Evolutionary conservation across 148 eudicot species (phyloP).

Genomic region (Diospyros kaki): DNA sequence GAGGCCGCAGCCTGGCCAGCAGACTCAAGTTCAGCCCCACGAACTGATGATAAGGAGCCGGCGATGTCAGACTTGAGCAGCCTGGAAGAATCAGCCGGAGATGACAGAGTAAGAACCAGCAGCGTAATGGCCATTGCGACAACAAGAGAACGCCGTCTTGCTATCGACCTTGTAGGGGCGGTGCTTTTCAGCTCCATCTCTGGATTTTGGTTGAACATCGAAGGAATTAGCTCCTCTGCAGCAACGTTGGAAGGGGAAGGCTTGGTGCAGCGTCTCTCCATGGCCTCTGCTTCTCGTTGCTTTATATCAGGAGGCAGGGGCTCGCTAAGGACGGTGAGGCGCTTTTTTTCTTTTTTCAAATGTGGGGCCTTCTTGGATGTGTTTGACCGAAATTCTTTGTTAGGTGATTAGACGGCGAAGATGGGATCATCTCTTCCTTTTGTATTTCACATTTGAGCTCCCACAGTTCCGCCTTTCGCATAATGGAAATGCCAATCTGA

Average conservation of each 20-base stretch:
- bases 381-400: slow-evolving; percentile 17
- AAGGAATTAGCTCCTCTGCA: background rate
- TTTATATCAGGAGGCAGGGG: background rate
- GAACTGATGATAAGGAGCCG: background rate
- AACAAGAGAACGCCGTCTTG: background rate
- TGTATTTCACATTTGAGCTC: too few relatives aligned
- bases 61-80: background rate
- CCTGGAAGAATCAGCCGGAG: slow-evolving; percentile 2
- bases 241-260: background rate
- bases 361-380: slow-evolving; percentile 1
- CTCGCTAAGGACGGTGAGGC: slow-evolving; percentile 17
- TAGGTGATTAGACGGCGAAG: slow-evolving; percentile 8
- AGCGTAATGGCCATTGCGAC: background rate
- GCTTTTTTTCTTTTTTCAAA: slow-evolving; percentile 2
- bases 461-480: too few relatives aligned
- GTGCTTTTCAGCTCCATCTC: slow-evolving; percentile 1
- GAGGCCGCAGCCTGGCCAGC: background rate
- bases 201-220: background rate
- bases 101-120: background rate
- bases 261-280: slow-evolving; percentile 18
- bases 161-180: background rate
- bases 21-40: background rate
- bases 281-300: slow-evolving; percentile 9
- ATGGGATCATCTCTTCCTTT: background rate
- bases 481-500: too few relatives aligned